Evolutionary conservation across 805 yeast species (phyloP).

Genomic region (Ogataea haglerorum): DNA sequence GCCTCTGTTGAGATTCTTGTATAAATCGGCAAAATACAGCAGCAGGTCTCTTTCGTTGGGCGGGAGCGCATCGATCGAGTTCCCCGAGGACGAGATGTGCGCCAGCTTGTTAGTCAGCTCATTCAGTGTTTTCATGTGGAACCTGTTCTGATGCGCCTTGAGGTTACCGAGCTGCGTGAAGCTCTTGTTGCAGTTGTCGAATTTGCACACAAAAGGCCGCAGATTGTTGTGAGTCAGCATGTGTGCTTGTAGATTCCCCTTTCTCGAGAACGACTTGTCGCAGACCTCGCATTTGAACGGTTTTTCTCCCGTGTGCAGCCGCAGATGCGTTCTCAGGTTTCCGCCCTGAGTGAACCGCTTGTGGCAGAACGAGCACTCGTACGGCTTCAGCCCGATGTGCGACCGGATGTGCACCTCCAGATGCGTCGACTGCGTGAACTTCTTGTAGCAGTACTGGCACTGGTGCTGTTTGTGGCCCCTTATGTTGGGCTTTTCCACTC

Average conservation of each 20-base stretch:
- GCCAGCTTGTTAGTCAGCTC: constrained; percentile 65
- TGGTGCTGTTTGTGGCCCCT: constrained; percentile 53
- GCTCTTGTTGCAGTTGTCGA: constrained; percentile 78
- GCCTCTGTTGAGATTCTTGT: constrained; percentile 87
- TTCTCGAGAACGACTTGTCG: constrained; percentile 74
- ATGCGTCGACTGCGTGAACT: constrained; percentile 87
- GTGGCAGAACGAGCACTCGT: constrained; percentile 71
- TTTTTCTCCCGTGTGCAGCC: constrained; percentile 89
- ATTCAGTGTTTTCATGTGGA: constrained; percentile 71
- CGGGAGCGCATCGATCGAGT: constrained; percentile 45
- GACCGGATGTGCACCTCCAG: constrained; percentile 85
- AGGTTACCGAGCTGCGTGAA: constrained; percentile 91
- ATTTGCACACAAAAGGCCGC: constrained; percentile 74
- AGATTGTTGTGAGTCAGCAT: constrained; percentile 73
- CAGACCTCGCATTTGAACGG: constrained; percentile 83
- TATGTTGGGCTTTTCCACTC: constrained; percentile 61
- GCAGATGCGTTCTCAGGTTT: constrained; percentile 76
- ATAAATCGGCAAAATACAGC: constrained; percentile 74
- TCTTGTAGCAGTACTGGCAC: constrained; percentile 74
- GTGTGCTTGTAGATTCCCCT: constrained; percentile 91
- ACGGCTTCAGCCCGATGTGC: constrained; percentile 85
- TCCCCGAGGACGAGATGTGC: constrained; percentile 47
- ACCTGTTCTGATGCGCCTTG: constrained; percentile 90
- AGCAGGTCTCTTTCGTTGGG: constrained; percentile 64
- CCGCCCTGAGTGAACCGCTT: constrained; percentile 90